Base-by-base conservation (phyloP, 2,329 filamentous ascomycete species). In the Trichothecium roseum region DNA sequence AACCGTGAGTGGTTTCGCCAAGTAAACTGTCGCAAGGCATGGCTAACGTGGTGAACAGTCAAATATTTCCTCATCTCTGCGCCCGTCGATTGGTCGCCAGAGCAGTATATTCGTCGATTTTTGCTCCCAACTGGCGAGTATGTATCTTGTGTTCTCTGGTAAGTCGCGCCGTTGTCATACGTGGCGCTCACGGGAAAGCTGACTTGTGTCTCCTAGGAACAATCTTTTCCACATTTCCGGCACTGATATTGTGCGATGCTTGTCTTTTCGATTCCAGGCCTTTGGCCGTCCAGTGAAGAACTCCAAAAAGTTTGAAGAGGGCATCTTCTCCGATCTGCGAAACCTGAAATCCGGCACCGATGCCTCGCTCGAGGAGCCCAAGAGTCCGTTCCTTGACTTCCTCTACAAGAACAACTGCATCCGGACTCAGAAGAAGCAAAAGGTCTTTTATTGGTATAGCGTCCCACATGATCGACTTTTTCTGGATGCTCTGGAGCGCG, bases 351-450 rank as follows among this genome's bases (percentile, higher is more conserved):
- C 91, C 17, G 91, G 91, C 45, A 96, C 89, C 50, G 91, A 98
- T 68, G 91, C 91, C 33, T 95, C 91, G 29, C 78, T 98, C 41
- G 91, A 98, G 64, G 91, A 98, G 68, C 91, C 91, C 37, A 98
- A 98, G 73, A 96, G 89, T 64, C 81, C 84, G 2, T 98, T 98
- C 65, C 75, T 98, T 42, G 91, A 98, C 63, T 98, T 96, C 60
- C 72, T 98, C 30, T 98, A 98, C 78, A 98, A 98, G 74, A 98
- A 98, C 75, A 98, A 98, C 70, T 98, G 91, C 73, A 98, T 98
- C 50, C 81, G 91, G 49, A 98, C 91, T 27, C 91, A 98, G 63
- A 98, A 98, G 78, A 98, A 98, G 74, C 91, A 98, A 57, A 98
- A 98, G 71, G 91, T 98, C 46, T 98, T 98, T 56, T 98, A 96